Percentiles rank a stretch among this genome's conserved stretches.
These are phyloP conservation scores for Pichia sp. DNA, from an alignment of 1,139 yeast species.

Conservation along the genomic window DNA sequence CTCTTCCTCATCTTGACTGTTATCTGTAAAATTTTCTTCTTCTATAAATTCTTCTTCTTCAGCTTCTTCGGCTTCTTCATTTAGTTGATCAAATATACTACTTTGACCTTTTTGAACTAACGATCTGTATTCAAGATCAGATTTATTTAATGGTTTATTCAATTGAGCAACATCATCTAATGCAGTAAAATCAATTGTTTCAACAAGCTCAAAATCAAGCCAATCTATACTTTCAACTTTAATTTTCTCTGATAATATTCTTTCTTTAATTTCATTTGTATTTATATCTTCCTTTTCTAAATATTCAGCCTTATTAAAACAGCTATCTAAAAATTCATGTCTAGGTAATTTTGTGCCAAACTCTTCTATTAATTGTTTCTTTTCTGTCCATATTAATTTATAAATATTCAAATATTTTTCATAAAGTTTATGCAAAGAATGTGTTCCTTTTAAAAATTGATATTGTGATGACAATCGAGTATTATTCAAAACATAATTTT, in stretches of 20 bases:
- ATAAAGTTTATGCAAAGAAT: constrained; percentile 58
- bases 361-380: constrained; percentile 17
- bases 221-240: constrained; percentile 80
- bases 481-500: constrained; percentile 32
- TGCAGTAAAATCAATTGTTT: constrained; percentile 60
- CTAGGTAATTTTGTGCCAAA: constrained; percentile 18
- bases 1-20: constrained; percentile 9
- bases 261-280: constrained; percentile 26
- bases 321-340: constrained; percentile 39
- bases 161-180: constrained; percentile 58
- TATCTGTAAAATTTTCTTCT: too few species aligned
- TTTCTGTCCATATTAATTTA: constrained; percentile 32
- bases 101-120: constrained; percentile 39
- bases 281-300: constrained; percentile 36
- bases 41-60: not conserved
- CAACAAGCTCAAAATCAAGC: constrained; percentile 74
- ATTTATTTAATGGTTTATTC: constrained; percentile 53
- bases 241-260: constrained; percentile 33
- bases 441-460: constrained; percentile 57
- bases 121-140: constrained; percentile 58
- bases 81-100: constrained; percentile 3
- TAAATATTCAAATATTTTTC: constrained; percentile 52
- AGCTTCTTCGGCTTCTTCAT: constrained; percentile 1
- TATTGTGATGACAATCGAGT: constrained; percentile 48
- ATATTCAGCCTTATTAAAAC: constrained; percentile 55